A percentile compares a stretch with the other conserved stretches of the same genome.
phyloP scores from a whole-genome alignment of 73 alveolate species.

The Paramecium sonneborni region DNA sequence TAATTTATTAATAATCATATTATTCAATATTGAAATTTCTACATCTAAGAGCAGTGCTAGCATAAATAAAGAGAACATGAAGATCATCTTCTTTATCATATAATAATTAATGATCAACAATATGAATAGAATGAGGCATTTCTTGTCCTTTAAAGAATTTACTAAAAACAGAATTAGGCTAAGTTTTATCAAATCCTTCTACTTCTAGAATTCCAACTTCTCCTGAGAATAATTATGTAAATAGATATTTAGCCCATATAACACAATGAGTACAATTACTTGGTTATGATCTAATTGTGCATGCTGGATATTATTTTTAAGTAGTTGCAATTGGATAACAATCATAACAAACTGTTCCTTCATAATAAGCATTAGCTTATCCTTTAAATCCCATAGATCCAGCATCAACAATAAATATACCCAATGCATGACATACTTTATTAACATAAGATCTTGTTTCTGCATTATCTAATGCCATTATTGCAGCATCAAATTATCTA shows the following conservation, averaged over 20 bases:
- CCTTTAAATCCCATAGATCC: conserved; percentile 96
- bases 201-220: conserved; percentile 28
- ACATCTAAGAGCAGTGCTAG: conserved; percentile 50
- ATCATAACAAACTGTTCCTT: conserved; percentile 92
- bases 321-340: conserved; percentile 81
- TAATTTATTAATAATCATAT: conserved; percentile 17
- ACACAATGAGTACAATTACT: conserved; percentile 95
- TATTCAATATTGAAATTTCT: conserved; percentile 31
- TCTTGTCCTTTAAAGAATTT: conserved; percentile 14
- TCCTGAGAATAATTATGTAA: conserved; percentile 80
- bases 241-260: conserved; percentile 94
- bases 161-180: neutral
- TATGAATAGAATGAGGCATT: neutral
- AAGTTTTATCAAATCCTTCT: neutral
- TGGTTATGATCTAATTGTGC: conserved; percentile 94
- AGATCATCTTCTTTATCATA: conserved; percentile 60
- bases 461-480: conserved; percentile 94
- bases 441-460: conserved; percentile 97
- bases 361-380: conserved; percentile 50
- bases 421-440: conserved; percentile 82
- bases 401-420: conserved; percentile 88
- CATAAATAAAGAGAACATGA: conserved; percentile 42
- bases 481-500: conserved; percentile 82
- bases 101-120: neutral
- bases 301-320: conserved; percentile 88